phyloP scores from a whole-genome alignment of 2,329 filamentous ascomycete species.

The Emmonsiellopsis sp. region DNA sequence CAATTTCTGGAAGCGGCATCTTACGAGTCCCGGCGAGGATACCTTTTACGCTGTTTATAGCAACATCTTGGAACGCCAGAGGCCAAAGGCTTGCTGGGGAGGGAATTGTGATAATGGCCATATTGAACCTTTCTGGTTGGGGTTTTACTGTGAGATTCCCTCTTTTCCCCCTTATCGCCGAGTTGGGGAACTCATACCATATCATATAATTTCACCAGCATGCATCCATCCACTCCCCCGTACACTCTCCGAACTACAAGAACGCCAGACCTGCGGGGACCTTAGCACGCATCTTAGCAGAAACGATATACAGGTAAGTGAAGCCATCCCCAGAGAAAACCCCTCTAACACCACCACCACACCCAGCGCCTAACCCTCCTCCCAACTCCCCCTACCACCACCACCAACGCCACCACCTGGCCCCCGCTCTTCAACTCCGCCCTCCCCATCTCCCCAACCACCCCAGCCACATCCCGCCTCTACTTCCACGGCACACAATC shows the following conservation, averaged over 20 bases:
- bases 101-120: slow-evolving; percentile 3
- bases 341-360: background rate
- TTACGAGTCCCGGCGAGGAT: slow-evolving; percentile 21
- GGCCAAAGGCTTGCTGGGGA: slow-evolving; percentile 14
- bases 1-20: slow-evolving; percentile 35
- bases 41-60: slow-evolving; percentile 20
- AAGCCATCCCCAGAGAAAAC: background rate
- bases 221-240: slow-evolving; percentile 30
- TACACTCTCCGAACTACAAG: slow-evolving; percentile 14
- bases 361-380: background rate
- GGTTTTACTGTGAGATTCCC: slow-evolving; percentile 24
- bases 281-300: slow-evolving; percentile 15
- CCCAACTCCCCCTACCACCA: slow-evolving; percentile 12
- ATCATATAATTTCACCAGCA: slow-evolving; percentile 10
- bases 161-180: background rate
- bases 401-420: slow-evolving; percentile 18
- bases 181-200: background rate
- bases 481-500: slow-evolving; percentile 22
- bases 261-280: slow-evolving; percentile 30
- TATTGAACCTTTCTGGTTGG: slow-evolving; percentile 21
- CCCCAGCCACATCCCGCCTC: slow-evolving; percentile 2
- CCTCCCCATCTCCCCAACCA: slow-evolving; percentile 11
- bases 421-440: slow-evolving; percentile 17
- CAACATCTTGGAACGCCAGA: slow-evolving; percentile 10
- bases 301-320: slow-evolving; percentile 20